These are phyloP conservation scores for Colletotrichum agaves DNA, from an alignment of 2,329 filamentous ascomycete species.

Conservation along the genomic window DNA sequence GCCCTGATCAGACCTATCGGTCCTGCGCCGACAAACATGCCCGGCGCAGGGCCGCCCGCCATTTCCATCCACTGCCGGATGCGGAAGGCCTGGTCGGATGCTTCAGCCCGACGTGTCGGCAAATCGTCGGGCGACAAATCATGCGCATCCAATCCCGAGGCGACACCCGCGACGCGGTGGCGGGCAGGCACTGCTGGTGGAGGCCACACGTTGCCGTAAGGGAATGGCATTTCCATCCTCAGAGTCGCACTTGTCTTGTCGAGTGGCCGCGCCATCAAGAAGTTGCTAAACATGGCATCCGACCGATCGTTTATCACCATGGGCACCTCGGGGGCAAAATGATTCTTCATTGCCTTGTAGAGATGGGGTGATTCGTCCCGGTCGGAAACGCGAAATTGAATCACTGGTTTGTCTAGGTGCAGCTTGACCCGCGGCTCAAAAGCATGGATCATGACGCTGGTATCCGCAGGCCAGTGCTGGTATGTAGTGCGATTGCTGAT, in stretches of 20 bases:
- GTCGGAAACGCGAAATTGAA: conserved; percentile 61
- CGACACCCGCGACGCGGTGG: conserved; percentile 58
- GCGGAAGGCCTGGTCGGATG: conserved; percentile 77
- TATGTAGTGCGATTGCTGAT: conserved; percentile 65
- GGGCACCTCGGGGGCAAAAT: conserved; percentile 62
- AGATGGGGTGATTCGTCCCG: conserved; percentile 2
- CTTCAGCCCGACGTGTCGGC: conserved; percentile 64
- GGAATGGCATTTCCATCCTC: conserved; percentile 47
- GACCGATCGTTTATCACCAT: conserved; percentile 60
- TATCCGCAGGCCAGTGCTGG: conserved; percentile 73
- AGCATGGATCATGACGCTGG: conserved; percentile 73
- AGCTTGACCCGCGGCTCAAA: conserved; percentile 78
- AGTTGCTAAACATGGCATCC: conserved; percentile 70
- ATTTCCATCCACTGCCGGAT: conserved; percentile 83
- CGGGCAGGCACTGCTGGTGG: conserved; percentile 74
- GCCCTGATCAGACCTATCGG: conserved; percentile 39
- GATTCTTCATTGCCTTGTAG: not conserved
- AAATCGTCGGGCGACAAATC: conserved; percentile 44
- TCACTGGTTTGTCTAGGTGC: conserved; percentile 78
- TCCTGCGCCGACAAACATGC: conserved; percentile 45
- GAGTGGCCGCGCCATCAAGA: conserved; percentile 71
- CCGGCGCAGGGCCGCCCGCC: conserved; percentile 46
- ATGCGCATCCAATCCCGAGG: conserved; percentile 41
- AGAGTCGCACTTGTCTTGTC: conserved; percentile 49
- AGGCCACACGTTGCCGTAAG: conserved; percentile 76